phyloP scores from a whole-genome alignment of 2,329 filamentous ascomycete genomes.

The Domatiomyces catenatus region DNA sequence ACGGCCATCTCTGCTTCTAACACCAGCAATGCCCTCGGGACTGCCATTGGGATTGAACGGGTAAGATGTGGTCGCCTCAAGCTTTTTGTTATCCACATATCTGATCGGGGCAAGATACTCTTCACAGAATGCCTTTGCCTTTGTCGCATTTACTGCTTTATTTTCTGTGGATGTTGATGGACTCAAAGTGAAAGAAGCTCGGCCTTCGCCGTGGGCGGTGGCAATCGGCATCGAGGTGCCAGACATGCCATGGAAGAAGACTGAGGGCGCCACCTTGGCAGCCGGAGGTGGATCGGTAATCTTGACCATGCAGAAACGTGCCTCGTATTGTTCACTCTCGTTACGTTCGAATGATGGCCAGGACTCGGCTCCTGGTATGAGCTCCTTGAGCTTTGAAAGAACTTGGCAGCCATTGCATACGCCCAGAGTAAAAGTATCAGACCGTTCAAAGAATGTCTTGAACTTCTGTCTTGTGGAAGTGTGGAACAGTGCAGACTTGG shows the following conservation, averaged over 20 bases:
- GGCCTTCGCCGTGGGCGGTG: slow-evolving; percentile 81
- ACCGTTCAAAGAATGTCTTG: slow-evolving; percentile 66
- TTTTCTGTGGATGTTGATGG: slow-evolving; percentile 17
- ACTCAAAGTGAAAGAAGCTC: slow-evolving; percentile 52
- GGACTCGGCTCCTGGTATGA: slow-evolving; percentile 66
- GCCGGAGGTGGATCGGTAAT: slow-evolving; percentile 47
- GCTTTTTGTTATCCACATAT: slow-evolving; percentile 68
- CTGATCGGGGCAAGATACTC: slow-evolving; percentile 60
- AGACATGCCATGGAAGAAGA: slow-evolving; percentile 82
- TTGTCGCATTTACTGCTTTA: slow-evolving; percentile 27
- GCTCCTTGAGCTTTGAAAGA: slow-evolving; percentile 62
- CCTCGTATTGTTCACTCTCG: slow-evolving; percentile 76
- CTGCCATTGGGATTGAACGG: slow-evolving; percentile 84
- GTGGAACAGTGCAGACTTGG: slow-evolving; percentile 81
- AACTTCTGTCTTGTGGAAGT: slow-evolving; percentile 61
- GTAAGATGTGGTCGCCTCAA: slow-evolving; percentile 60
- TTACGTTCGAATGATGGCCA: slow-evolving; percentile 87
- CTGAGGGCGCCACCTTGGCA: slow-evolving; percentile 37
- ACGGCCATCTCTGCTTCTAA: slow-evolving; percentile 60
- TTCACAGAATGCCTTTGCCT: slow-evolving; percentile 36
- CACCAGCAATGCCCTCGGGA: slow-evolving; percentile 64
- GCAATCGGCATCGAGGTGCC: slow-evolving; percentile 70
- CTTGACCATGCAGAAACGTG: slow-evolving; percentile 69
- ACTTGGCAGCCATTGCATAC: slow-evolving; percentile 98
- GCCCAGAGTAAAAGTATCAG: slow-evolving; percentile 81